Percentiles rank a stretch among this genome's conserved stretches.
phyloP scores from a whole-genome alignment of 176 grass and related monocot species.

The Oryza rufipogon region DNA sequence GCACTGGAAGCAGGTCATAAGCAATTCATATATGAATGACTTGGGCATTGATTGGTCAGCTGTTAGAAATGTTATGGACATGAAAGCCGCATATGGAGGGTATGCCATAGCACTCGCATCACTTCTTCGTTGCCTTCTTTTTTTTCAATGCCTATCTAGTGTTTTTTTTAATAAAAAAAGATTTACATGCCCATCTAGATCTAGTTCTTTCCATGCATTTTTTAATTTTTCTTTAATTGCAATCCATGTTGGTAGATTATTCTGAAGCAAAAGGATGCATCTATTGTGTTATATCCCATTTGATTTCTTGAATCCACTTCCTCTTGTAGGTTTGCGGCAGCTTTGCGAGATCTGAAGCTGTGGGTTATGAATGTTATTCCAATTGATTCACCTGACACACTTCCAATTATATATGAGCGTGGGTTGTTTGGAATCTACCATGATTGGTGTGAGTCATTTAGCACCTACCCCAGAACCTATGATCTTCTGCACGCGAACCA shows the following conservation, averaged over 20 bases:
- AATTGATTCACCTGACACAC: conserved; percentile 75
- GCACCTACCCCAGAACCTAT: conserved; percentile 84
- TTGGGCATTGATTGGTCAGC: conserved; percentile 76
- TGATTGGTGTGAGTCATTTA: conserved; percentile 91
- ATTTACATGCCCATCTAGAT: background rate
- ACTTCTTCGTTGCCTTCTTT: background rate
- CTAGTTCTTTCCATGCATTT: background rate
- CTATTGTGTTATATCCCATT: background rate
- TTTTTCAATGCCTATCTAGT: background rate
- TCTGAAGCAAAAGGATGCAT: background rate
- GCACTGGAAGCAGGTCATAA: conserved; percentile 72
- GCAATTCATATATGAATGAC: conserved; percentile 63
- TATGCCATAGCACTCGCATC: conserved; percentile 31
- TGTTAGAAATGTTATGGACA: conserved; percentile 91
- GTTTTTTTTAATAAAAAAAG: too few species aligned
- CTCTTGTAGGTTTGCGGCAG: conserved; percentile 75
- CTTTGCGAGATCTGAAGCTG: conserved; percentile 68
- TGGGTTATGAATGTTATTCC: conserved; percentile 92
- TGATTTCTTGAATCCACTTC: background rate
- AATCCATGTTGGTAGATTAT: background rate
- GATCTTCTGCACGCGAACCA: conserved; percentile 81
- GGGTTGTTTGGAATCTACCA: conserved; percentile 83
- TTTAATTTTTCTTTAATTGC: background rate
- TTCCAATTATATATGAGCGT: conserved; percentile 82
- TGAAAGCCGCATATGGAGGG: conserved; percentile 91